Evolutionary conservation across 2,329 filamentous ascomycete genomes (phyloP), one percentile per base, ranked within the genome.

Genomic region (Tolypocladium amazonense): DNA sequence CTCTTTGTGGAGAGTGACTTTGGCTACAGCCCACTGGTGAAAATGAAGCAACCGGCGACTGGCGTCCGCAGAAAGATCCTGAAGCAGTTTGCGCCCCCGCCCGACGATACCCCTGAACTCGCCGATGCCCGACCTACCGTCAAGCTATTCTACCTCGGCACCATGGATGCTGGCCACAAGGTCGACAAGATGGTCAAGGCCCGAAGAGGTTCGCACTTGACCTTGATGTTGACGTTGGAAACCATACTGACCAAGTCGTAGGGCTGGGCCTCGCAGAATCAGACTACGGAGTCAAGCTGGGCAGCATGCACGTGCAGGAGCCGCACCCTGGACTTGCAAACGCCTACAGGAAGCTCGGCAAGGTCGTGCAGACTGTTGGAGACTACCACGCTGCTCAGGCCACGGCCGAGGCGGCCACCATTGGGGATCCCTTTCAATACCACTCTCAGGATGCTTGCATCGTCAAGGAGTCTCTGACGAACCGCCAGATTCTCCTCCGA

Each of bases 1-100:
- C 87, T 97, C 62, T 99, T 99, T 68, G 92, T 99, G n/a, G 94
- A 99, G 76, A 96, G 91, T 71, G 94, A 99, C 73, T 97, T 97
- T 73, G 94, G 94, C 47, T 99, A 99, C 75, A 97, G 92, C 69
- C 94, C 94, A 1, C 89, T 97, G 69, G 88, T 97, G 55, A 88
- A 93, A 73, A 91, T 92, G 81, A 96, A 95, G 79, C 94, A 99
- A 74, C 94, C 94, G 27, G 94, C 94, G 11, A 99, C 94, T 1
- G 94, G 94, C 52, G 91, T 99, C 66, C 86, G 94, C 63, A 85
- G 94, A 70, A 97, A 97, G 78, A 88, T 97, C 62, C 80, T 99
- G 72, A 99, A 99, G 80, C 94, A 99, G 73, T 99, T 99, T 75
- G 93, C 94, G 43, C 94, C 94, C 38, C 94, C 94, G 0, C 92